phyloP scores from a whole-genome alignment of 352 stramenopile genomes.

The Nothophytophthora sp. region DNA sequence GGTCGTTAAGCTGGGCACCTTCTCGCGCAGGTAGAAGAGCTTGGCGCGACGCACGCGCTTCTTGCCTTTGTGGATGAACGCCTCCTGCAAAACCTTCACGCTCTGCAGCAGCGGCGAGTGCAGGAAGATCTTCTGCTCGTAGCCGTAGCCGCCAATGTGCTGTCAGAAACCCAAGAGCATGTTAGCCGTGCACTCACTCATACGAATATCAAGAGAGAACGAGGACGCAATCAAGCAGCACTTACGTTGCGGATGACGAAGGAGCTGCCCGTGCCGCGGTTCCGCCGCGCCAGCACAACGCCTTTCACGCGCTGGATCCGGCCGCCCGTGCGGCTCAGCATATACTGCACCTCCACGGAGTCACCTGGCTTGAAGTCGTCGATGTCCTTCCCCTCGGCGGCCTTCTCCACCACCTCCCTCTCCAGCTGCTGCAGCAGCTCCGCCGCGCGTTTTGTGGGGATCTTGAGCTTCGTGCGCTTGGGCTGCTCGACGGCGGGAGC shows the following conservation, averaged over 20 bases:
- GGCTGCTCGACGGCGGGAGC: conserved; percentile 17
- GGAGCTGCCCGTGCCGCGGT: conserved; percentile 79
- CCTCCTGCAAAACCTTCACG: conserved; percentile 87
- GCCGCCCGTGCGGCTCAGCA: conserved; percentile 70
- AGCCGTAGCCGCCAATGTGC: conserved; percentile 86
- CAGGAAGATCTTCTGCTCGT: conserved; percentile 89
- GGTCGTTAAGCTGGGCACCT: conserved; percentile 80
- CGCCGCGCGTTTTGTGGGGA: conserved; percentile 72
- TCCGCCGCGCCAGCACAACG: conserved; percentile 79
- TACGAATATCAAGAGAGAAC: too few relatives aligned
- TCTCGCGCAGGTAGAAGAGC: conserved; percentile 90
- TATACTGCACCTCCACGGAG: conserved; percentile 81
- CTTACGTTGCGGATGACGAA: conserved; percentile 88
- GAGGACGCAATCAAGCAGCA: too few relatives aligned
- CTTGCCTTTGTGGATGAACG: conserved; percentile 92
- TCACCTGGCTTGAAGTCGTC: conserved; percentile 77
- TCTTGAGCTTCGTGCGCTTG: conserved; percentile 81
- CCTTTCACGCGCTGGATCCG: conserved; percentile 81
- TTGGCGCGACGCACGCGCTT: conserved; percentile 90
- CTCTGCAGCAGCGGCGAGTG: conserved; percentile 88
- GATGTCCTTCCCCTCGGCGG: conserved; percentile 62
- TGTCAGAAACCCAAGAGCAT: too few relatives aligned
- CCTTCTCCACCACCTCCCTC: conserved; percentile 65
- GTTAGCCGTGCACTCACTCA: too few relatives aligned
- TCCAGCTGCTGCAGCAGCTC: conserved; percentile 73